Evolutionary conservation across 2,329 filamentous ascomycete species (phyloP).

Genomic region (Xylariales sp.): DNA sequence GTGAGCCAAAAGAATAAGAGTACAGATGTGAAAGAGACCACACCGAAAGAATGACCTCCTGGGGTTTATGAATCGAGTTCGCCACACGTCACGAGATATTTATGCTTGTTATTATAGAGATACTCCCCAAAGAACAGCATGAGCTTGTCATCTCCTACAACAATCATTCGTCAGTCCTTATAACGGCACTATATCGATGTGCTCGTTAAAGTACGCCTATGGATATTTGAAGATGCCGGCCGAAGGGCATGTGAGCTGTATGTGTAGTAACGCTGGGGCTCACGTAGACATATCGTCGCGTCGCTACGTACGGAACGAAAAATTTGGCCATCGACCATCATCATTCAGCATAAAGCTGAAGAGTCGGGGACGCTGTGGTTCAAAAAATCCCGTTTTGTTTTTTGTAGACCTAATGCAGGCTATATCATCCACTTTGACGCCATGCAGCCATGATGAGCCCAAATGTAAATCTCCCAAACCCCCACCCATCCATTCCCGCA

Average conservation of each 20-base stretch:
- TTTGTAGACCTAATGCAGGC: conserved; percentile 68
- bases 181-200: neutral
- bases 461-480: conserved; percentile 59
- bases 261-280: conserved; percentile 9
- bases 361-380: conserved; percentile 93
- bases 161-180: neutral
- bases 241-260: neutral
- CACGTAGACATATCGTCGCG: conserved; percentile 37
- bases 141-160: neutral
- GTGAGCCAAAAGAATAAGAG: conserved; percentile 39
- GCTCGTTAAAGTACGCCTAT: conserved; percentile 1
- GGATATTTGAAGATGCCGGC: neutral
- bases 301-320: conserved; percentile 31
- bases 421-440: conserved; percentile 68
- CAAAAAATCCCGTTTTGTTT: conserved; percentile 66
- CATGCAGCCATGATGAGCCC: conserved; percentile 58
- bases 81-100: conserved; percentile 37
- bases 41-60: conserved; percentile 8
- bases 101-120: conserved; percentile 24
- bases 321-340: conserved; percentile 92
- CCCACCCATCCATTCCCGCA: conserved; percentile 46
- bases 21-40: neutral
- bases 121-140: conserved; percentile 37
- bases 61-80: conserved; percentile 3
- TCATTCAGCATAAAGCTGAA: conserved; percentile 66